Percentiles rank a stretch among this genome's conserved stretches.
These are phyloP conservation scores for Penicillium sp. DNA, from an alignment of 2,329 filamentous ascomycete species.

Conservation along the genomic window DNA sequence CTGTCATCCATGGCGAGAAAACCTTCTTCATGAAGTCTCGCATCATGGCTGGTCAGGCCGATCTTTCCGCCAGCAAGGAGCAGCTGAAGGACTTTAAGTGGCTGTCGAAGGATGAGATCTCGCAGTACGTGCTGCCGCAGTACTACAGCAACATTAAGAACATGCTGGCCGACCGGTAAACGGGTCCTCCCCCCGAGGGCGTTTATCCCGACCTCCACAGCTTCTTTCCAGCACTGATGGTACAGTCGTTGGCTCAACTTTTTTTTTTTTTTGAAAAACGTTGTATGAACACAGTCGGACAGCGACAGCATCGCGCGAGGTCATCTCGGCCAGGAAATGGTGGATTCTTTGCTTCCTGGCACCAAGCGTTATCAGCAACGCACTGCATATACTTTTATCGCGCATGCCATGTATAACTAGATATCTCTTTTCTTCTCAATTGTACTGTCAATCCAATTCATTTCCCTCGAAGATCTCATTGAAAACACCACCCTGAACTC, in stretches of 20 bases:
- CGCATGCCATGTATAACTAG: constrained; percentile 46
- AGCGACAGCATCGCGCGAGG: constrained; percentile 5
- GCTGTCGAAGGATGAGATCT: constrained; percentile 86
- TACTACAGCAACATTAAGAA: constrained; percentile 79
- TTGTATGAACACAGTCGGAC: constrained; percentile 20
- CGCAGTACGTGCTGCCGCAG: constrained; percentile 63
- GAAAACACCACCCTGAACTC: constrained; percentile 11
- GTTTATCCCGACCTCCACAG: not conserved
- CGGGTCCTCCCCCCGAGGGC: not conserved
- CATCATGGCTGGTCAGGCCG: constrained; percentile 95
- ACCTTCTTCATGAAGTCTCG: constrained; percentile 94
- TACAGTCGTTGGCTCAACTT: not conserved
- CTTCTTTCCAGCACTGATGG: not conserved
- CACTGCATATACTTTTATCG: constrained; percentile 42
- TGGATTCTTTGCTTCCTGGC: constrained; percentile 20
- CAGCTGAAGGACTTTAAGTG: constrained; percentile 85
- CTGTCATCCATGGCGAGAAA: constrained; percentile 69
- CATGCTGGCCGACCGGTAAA: constrained; percentile 78
- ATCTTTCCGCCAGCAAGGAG: constrained; percentile 71
- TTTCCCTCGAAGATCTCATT: constrained; percentile 11
- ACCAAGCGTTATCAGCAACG: constrained; percentile 27
- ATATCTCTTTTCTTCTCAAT: constrained; percentile 23
- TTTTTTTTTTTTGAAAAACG: not conserved
- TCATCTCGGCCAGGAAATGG: constrained; percentile 15
- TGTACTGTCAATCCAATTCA: constrained; percentile 30